Evolutionary conservation across 805 yeast species (phyloP).

Genomic region (Clavispora vitiphila): DNA sequence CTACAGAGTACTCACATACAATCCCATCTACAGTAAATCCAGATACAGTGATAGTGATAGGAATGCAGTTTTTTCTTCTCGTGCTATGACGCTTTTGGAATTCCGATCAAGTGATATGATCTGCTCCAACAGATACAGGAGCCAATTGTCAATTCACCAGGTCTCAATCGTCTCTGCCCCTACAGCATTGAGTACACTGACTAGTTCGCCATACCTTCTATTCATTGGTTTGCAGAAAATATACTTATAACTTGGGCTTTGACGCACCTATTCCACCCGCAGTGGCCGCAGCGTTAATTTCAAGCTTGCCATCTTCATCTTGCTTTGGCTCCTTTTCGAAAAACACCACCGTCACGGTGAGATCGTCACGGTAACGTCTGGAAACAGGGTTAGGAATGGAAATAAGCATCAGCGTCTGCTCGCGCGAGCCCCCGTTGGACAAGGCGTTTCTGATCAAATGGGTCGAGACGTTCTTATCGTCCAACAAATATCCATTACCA

Average conservation of each 20-base stretch:
- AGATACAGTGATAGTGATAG: too few relatives aligned
- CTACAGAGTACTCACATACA: too few relatives aligned
- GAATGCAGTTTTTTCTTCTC: too few relatives aligned
- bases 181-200: too few relatives aligned
- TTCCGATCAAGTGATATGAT: too few relatives aligned
- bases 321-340: slow-evolving; percentile 60
- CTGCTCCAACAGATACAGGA: too few relatives aligned
- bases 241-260: slow-evolving; percentile 43
- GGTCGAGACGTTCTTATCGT: slow-evolving; percentile 87
- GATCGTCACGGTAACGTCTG: slow-evolving; percentile 89
- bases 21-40: too few relatives aligned
- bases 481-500: slow-evolving; percentile 47
- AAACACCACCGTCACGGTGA: slow-evolving; percentile 93
- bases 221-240: too few relatives aligned
- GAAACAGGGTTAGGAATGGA: slow-evolving; percentile 90
- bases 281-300: slow-evolving; percentile 53
- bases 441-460: slow-evolving; percentile 92
- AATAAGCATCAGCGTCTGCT: slow-evolving; percentile 81
- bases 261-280: slow-evolving; percentile 47
- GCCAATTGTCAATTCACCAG: too few relatives aligned
- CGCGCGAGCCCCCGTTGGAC: slow-evolving; percentile 78
- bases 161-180: too few relatives aligned
- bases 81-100: too few relatives aligned
- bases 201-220: too few relatives aligned
- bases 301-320: slow-evolving; percentile 45